Evolutionary conservation across 148 eudicot genomes (phyloP), one percentile per base, ranked within the genome.

Genomic region (Chenopodium album): DNA sequence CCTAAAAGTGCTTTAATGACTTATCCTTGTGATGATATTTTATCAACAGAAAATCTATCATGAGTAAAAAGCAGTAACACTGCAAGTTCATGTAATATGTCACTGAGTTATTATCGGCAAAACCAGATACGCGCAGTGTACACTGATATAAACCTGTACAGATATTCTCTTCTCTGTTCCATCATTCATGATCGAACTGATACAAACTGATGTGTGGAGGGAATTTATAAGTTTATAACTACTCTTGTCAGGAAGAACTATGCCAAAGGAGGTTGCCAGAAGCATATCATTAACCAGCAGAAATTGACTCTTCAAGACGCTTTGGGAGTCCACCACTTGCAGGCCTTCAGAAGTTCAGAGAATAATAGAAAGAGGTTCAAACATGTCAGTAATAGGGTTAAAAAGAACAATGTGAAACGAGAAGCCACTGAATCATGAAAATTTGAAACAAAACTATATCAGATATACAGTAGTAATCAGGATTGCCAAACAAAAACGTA

Each of bases 301-400:
- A 79, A 62, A 82, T 71, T 0, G 87, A 84, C 80, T 91, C 89
- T 69, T 87, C 84, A 34, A 84, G 71, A 31, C 71, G 79, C 87
- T 82, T 86, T 19, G 88, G 90, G 20, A 85, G 85, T 87, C 94
- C 94, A 81, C 98, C 96, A 77, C 96, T 94, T 3, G 96, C 88
- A 50, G 98, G 98, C 90, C 98, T 94, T 87, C 80, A 83, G 64
- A 67, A 68, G 73, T 94, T 87, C 80, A 83, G 64, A 67, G 71
- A 75, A 71, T 16, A 63, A 73, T 12, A 75, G 65, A 73, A 60
- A 17, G 47, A 31, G 47, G 73, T 75, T 23, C 8, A 65, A 44
- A 75, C n/a, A 79, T 14, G 73, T 84, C 22, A 72, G 19, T 29
- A 14, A 60, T 14, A 14, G 31, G 14, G 10, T 32, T 1, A 13